A percentile compares a stretch with the other conserved stretches of the same genome.
Conservation (phyloP, 352 stramenopile species). For the Phytopythium litorale region DNA sequence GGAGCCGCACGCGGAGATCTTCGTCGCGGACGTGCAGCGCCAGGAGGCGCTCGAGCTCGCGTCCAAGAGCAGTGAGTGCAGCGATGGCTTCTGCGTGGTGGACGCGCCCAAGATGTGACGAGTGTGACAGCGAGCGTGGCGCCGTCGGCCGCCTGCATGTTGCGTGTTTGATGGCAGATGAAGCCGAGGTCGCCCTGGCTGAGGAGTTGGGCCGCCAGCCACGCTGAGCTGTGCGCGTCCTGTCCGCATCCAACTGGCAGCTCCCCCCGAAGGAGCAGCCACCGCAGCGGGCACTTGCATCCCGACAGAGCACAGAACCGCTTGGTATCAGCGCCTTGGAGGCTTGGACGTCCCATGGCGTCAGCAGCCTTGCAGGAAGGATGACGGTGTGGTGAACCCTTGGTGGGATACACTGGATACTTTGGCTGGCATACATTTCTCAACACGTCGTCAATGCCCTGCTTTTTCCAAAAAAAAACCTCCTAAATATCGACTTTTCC, state of each 20-base stretch:
- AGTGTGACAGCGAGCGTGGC: conserved; percentile 3
- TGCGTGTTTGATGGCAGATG: conserved; percentile 2
- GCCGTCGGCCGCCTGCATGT: conserved; percentile 3
- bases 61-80: conserved; percentile 79
- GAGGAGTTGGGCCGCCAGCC: background rate
- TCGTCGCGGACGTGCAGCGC: conserved; percentile 13
- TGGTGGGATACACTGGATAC: background rate
- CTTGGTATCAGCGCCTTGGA: background rate
- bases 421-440: background rate
- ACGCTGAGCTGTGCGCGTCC: background rate
- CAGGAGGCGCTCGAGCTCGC: conserved; percentile 46
- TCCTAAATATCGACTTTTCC: too few species aligned
- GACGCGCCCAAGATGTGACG: conserved; percentile 63
- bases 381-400: too few species aligned
- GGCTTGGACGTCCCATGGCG: background rate
- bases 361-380: background rate
- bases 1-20: conserved; percentile 5
- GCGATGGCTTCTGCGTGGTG: conserved; percentile 72
- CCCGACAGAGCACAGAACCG: background rate
- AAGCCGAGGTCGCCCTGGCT: background rate
- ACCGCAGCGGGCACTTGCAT: background rate
- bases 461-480: too few species aligned
- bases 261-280: background rate
- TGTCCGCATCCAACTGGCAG: background rate
- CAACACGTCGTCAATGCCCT: background rate